Conservation (phyloP, 371 early-diverging fungal genomes). For the Actinomucor elegans region DNA sequence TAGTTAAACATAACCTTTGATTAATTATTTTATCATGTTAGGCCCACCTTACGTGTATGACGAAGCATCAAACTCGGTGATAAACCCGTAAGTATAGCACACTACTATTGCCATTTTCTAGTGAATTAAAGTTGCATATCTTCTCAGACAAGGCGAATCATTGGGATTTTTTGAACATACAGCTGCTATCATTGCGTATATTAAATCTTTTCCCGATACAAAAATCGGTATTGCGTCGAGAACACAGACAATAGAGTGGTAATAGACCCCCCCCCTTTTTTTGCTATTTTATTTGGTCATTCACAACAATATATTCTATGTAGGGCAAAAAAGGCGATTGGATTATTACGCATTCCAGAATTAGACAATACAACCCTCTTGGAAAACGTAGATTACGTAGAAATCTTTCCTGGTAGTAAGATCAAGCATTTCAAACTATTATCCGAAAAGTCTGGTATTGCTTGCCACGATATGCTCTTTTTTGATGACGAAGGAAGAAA, state of each 20-base stretch:
- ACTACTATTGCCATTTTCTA: too few relatives aligned
- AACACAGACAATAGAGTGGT: slow-evolving; percentile 53
- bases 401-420: slow-evolving; percentile 50
- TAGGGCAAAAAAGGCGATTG: slow-evolving; percentile 32
- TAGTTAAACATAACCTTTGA: too few relatives aligned
- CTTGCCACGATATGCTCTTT: slow-evolving; percentile 54
- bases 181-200: slow-evolving; percentile 34
- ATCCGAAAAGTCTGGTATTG: slow-evolving; percentile 35
- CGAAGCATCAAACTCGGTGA: slow-evolving; percentile 7
- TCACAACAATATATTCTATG: neutral
- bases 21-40: too few relatives aligned
- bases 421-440: slow-evolving; percentile 42
- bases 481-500: slow-evolving; percentile 62
- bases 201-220: slow-evolving; percentile 33
- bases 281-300: neutral
- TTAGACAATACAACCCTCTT: slow-evolving; percentile 21
- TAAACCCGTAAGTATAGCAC: slow-evolving; percentile 21
- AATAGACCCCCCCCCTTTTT: neutral
- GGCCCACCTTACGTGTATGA: slow-evolving; percentile 28
- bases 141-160: slow-evolving; percentile 22
- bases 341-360: slow-evolving; percentile 26
- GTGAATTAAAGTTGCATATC: neutral
- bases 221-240: slow-evolving; percentile 54
- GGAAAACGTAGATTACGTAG: slow-evolving; percentile 34
- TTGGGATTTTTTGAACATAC: slow-evolving; percentile 36